Percentiles rank a stretch among this genome's conserved stretches.
phyloP scores from a whole-genome alignment of 2,329 filamentous ascomycete species.

The Exophiala oligosperma region DNA sequence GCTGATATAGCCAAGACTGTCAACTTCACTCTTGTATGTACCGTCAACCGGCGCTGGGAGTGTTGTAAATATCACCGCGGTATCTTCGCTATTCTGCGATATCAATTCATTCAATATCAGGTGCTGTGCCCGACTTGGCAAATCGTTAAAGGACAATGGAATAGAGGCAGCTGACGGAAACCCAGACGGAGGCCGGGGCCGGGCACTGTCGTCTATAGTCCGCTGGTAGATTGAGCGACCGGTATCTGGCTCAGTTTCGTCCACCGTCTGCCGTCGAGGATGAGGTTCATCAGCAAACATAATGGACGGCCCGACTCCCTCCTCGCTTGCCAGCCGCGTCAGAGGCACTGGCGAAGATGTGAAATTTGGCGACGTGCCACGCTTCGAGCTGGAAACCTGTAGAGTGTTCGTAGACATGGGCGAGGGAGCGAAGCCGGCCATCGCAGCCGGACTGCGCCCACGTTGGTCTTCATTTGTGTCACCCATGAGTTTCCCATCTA shows the following conservation, averaged over 20 bases:
- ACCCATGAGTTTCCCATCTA: slow-evolving; percentile 12
- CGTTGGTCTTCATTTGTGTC: background rate
- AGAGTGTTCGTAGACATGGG: background rate
- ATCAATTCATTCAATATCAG: slow-evolving; percentile 85
- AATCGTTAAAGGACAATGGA: slow-evolving; percentile 79
- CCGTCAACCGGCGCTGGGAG: slow-evolving; percentile 78
- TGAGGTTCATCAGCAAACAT: slow-evolving; percentile 64
- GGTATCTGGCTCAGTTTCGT: slow-evolving; percentile 1
- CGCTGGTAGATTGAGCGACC: slow-evolving; percentile 43
- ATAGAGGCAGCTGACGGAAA: slow-evolving; percentile 62
- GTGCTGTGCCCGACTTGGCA: slow-evolving; percentile 81
- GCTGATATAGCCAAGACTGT: slow-evolving; percentile 72
- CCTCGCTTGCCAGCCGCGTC: slow-evolving; percentile 63
- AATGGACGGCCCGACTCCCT: slow-evolving; percentile 67
- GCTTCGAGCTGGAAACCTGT: slow-evolving; percentile 1
- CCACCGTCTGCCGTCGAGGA: slow-evolving; percentile 35
- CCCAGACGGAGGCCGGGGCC: slow-evolving; percentile 41
- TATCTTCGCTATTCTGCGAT: slow-evolving; percentile 64
- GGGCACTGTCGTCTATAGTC: slow-evolving; percentile 9
- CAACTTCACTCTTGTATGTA: slow-evolving; percentile 67
- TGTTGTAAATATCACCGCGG: slow-evolving; percentile 80
- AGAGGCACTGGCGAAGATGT: slow-evolving; percentile 72
- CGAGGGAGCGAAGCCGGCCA: background rate
- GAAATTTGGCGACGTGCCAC: slow-evolving; percentile 61
- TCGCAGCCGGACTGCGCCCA: background rate